Percentiles rank a stretch among this genome's conserved stretches.
These are phyloP conservation scores for Collybia mongolica DNA, from an alignment of 768 basidiomycete genomes.

Conservation along the genomic window DNA sequence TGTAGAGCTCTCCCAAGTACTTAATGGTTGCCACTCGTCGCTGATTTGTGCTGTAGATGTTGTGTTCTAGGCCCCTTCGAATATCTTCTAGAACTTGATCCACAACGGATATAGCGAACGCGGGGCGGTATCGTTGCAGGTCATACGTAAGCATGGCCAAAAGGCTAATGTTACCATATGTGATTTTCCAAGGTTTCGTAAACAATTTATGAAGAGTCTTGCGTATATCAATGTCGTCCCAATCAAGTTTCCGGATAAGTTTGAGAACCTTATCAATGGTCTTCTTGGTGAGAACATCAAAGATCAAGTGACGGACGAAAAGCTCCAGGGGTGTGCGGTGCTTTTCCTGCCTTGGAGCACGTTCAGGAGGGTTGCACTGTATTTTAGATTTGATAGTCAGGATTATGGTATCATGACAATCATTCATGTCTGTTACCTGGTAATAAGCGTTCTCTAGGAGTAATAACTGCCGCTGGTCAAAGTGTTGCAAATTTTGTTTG, in stretches of 20 bases:
- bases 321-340: constrained; percentile 82
- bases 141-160: constrained; percentile 96
- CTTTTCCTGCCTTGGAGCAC: constrained; percentile 83
- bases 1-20: constrained; percentile 96
- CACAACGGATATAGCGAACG: constrained; percentile 83
- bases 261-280: constrained; percentile 96
- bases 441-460: constrained; percentile 98
- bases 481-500: constrained; percentile 90
- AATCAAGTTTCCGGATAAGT: constrained; percentile 89
- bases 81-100: constrained; percentile 96
- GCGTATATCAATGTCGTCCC: constrained; percentile 74
- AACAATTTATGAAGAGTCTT: constrained; percentile 82
- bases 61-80: constrained; percentile 87
- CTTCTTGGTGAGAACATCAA: constrained; percentile 88
- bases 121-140: constrained; percentile 88
- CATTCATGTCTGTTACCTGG: constrained; percentile 50
- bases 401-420: too few species aligned
- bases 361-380: constrained; percentile 96
- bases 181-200: constrained; percentile 98
- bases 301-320: constrained; percentile 96
- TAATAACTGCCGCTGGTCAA: constrained; percentile 87
- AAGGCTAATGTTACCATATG: constrained; percentile 84
- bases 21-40: constrained; percentile 88
- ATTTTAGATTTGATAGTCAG: not conserved
- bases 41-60: constrained; percentile 94